Base-by-base conservation (phyloP, 129 eudicot species). In the Ambrosia artemisiifolia region DNA sequence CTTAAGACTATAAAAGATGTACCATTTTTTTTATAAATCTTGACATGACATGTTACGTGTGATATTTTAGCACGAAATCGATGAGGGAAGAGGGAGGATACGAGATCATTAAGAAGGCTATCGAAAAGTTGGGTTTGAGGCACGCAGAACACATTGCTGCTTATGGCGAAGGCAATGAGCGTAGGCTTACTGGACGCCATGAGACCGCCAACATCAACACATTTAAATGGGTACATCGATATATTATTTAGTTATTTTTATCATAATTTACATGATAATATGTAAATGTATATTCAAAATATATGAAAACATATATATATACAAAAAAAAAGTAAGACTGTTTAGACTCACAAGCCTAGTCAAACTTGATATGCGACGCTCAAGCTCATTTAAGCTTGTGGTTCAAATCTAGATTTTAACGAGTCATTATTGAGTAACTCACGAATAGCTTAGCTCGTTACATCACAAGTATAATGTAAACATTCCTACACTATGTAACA, bases 81-180 rank as follows among this genome's bases (percentile, higher is more conserved):
- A 92, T 92, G 98, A 87, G 98, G 70, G 76, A 85, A 53, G 95
- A 85, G 5, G 98, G 98, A 24, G 98, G 98, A 49, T 89, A 63
- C 42, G 92, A 89, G 69, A 16, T 85, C 3, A 92, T 92, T 61
- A 89, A 89, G 83, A 92, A 92, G 81, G 96, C 98, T 1, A 92
- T 92, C 49, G 89, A 85, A 8, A 92, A 92, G 75, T 84, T 92
- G 69, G 88, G 88, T 17, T 57, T 67, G 35, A 86, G 82, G 81
- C 98, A 92, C 88, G 82, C 80, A 49, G 95, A 87, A 11, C 98
- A 92, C 81, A 92, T 92, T 83, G 88, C 95, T 18, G 98, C 98
- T 14, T 92, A 92, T 17, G 98, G 98, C 14, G 98, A 92, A 81
- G 98, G 98, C 72, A 92, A 92, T 43, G 98, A 92, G 72, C 94